Percentiles rank a stretch among this genome's conserved stretches.
These are phyloP conservation scores for Apodospora peruviana DNA, from an alignment of 495 filamentous ascomycete genomes.

Conservation along the genomic window DNA sequence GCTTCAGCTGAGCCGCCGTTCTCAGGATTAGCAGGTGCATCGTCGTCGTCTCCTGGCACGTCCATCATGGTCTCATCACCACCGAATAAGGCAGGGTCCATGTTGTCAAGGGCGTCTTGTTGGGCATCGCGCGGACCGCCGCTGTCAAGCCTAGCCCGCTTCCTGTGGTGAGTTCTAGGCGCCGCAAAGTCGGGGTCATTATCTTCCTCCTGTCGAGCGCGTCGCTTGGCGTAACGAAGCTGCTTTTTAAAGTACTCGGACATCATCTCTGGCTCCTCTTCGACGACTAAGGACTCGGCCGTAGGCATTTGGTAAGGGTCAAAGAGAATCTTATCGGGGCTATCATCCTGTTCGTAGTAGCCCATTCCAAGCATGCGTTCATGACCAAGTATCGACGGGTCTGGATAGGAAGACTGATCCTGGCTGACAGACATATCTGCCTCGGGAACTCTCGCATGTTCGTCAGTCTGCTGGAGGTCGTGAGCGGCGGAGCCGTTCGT, in stretches of 20 bases:
- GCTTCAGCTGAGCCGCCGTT: conserved; percentile 1
- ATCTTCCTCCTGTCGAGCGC: conserved; percentile 37
- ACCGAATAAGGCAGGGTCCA: conserved; percentile 33
- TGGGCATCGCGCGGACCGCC: conserved; percentile 11
- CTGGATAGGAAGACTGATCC: conserved; percentile 40
- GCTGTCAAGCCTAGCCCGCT: conserved; percentile 24
- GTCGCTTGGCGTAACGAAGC: conserved; percentile 39
- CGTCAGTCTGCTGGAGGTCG: conserved; percentile 3
- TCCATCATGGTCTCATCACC: conserved; percentile 16
- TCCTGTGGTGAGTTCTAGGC: conserved; percentile 29
- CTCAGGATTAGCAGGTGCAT: conserved; percentile 4
- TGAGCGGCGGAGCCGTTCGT: background rate
- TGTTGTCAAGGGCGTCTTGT: conserved; percentile 28
- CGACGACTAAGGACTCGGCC: conserved; percentile 26
- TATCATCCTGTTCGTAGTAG: conserved; percentile 50
- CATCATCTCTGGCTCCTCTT: conserved; percentile 35
- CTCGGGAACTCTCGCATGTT: conserved; percentile 9
- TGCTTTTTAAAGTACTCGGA: conserved; percentile 45
- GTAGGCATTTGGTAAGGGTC: conserved; percentile 42
- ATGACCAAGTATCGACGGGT: conserved; percentile 37
- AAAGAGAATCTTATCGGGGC: conserved; percentile 44
- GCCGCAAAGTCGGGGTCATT: conserved; percentile 42
- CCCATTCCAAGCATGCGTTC: conserved; percentile 49
- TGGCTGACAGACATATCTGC: conserved; percentile 25
- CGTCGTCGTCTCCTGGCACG: conserved; percentile 9